A percentile compares a stretch with the other conserved stretches of the same genome.
phyloP scores from a whole-genome alignment of 2,329 filamentous ascomycete genomes.

The Plenodomus biglobosus region DNA sequence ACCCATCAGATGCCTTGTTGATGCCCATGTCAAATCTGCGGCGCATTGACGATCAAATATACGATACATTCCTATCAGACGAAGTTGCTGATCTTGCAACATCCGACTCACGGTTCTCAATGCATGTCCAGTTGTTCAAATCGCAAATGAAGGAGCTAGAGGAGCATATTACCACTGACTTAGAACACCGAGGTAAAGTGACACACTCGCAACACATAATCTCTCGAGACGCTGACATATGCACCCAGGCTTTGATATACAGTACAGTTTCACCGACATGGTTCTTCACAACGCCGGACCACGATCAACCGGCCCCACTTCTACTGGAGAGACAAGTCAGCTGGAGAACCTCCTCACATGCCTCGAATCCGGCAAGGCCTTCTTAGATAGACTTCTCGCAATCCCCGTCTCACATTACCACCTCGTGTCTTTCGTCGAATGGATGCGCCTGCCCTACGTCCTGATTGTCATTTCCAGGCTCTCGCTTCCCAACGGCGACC shows the following conservation, averaged over 20 bases:
- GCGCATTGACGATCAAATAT: conserved; percentile 24
- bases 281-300: conserved; percentile 9
- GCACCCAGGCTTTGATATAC: conserved; percentile 16
- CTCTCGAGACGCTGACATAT: background rate
- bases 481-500: conserved; percentile 18
- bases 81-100: conserved; percentile 16
- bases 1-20: conserved; percentile 18
- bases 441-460: conserved; percentile 22
- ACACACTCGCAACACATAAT: background rate
- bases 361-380: conserved; percentile 64
- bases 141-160: conserved; percentile 20
- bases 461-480: conserved; percentile 19
- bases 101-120: conserved; percentile 17
- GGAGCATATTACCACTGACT: background rate
- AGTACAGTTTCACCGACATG: conserved; percentile 18
- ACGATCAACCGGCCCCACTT: background rate
- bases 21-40: conserved; percentile 14
- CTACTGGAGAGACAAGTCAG: conserved; percentile 4
- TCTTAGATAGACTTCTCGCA: conserved; percentile 68
- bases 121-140: conserved; percentile 20
- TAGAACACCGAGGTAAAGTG: too few species aligned
- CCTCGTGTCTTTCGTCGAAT: conserved; percentile 21
- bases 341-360: conserved; percentile 17
- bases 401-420: conserved; percentile 60
- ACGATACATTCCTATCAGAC: conserved; percentile 19